Conservation (phyloP, 768 basidiomycete species). For the Obba rivulosa region DNA sequence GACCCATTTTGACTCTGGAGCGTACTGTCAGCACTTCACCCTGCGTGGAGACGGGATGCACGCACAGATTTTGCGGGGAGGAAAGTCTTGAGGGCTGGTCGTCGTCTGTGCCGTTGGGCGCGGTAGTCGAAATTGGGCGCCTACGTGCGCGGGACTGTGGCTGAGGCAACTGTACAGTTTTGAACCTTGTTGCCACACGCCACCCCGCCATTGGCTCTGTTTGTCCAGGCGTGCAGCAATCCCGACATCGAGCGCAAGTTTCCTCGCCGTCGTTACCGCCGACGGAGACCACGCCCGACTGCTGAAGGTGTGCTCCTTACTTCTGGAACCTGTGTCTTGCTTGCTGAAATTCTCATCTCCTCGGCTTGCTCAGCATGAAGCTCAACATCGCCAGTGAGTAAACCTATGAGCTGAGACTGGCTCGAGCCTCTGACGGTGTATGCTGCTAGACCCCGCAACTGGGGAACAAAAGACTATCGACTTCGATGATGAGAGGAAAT, state of each 20-base stretch:
- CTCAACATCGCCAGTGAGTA: slow-evolving; percentile 92
- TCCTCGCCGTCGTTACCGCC: slow-evolving; percentile 35
- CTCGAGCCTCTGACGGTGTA: not conserved
- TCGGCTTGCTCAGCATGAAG: slow-evolving; percentile 66
- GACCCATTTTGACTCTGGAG: slow-evolving; percentile 65
- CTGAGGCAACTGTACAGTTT: slow-evolving; percentile 51
- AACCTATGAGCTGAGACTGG: not conserved
- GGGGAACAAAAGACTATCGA: slow-evolving; percentile 97
- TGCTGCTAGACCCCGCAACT: slow-evolving; percentile 79
- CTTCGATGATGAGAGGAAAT: slow-evolving; percentile 86
- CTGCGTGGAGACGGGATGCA: slow-evolving; percentile 6
- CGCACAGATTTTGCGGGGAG: slow-evolving; percentile 33
- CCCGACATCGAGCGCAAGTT: slow-evolving; percentile 28
- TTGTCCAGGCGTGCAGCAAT: slow-evolving; percentile 20
- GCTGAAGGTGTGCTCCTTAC: slow-evolving; percentile 36
- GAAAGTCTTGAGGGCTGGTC: slow-evolving; percentile 40
- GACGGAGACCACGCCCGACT: slow-evolving; percentile 27
- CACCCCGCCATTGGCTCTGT: slow-evolving; percentile 21
- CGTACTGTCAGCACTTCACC: slow-evolving; percentile 6
- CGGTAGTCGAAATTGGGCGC: slow-evolving; percentile 15
- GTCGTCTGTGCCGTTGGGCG: slow-evolving; percentile 27
- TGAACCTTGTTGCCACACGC: slow-evolving; percentile 48
- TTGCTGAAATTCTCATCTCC: not conserved
- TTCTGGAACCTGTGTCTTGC: slow-evolving; percentile 10
- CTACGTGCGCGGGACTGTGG: slow-evolving; percentile 33